Conservation (phyloP, 1,139 yeast species). For the Candida sanyaensis region DNA sequence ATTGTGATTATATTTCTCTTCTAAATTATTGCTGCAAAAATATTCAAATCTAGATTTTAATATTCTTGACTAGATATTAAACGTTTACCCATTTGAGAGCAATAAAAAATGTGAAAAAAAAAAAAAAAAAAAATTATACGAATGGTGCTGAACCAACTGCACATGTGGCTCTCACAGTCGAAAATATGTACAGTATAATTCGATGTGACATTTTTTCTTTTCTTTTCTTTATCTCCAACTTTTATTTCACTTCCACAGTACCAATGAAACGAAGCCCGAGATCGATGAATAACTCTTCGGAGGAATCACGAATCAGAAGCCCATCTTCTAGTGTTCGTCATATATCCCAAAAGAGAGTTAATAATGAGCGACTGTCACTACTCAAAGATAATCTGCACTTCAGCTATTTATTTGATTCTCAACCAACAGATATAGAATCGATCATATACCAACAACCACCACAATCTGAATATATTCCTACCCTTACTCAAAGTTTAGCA, state of each 20-base stretch:
- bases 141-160: too few species aligned
- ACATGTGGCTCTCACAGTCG: too few species aligned
- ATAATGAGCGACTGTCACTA: conserved; percentile 24
- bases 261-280: conserved; percentile 2
- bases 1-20: too few species aligned
- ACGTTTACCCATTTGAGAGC: conserved; percentile 4
- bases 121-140: too few species aligned
- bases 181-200: too few species aligned
- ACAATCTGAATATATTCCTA: conserved; percentile 25
- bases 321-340: conserved; percentile 37
- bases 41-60: neutral
- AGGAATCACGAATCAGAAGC: conserved; percentile 18
- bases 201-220: too few species aligned
- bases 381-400: conserved; percentile 10
- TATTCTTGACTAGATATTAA: neutral
- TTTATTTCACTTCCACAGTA: too few species aligned
- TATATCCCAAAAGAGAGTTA: conserved; percentile 35
- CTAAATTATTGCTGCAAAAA: too few species aligned
- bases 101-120: neutral
- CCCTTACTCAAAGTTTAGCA: conserved; percentile 22
- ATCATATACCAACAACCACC: conserved; percentile 15
- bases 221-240: too few species aligned
- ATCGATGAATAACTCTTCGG: neutral
- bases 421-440: conserved; percentile 17
- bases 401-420: neutral